A percentile compares a stretch with the other conserved stretches of the same genome.
These are phyloP conservation scores for Pezicula rhizophila DNA, from an alignment of 2,329 filamentous ascomycete species.

Conservation along the genomic window DNA sequence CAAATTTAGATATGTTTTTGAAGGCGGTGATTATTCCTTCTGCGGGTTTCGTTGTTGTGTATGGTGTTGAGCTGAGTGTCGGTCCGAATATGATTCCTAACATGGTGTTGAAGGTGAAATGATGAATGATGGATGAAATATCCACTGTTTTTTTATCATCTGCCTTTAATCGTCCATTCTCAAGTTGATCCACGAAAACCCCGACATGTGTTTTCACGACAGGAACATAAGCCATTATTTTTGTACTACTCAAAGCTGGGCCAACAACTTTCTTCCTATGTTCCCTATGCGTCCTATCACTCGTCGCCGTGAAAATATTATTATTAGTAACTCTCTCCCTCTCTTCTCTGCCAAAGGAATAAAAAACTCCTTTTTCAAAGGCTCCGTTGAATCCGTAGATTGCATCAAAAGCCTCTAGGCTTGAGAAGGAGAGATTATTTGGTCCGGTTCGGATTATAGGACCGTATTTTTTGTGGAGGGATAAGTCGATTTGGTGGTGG, in stretches of 20 bases:
- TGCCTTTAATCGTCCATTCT: background rate
- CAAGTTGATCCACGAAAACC: background rate
- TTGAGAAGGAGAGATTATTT: slow-evolving; percentile 24
- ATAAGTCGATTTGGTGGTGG: background rate
- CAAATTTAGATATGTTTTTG: background rate
- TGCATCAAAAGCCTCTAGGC: slow-evolving; percentile 36
- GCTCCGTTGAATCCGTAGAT: slow-evolving; percentile 38
- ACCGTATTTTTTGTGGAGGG: slow-evolving; percentile 7
- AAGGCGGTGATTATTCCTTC: background rate
- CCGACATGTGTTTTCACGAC: slow-evolving; percentile 1
- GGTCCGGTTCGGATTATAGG: slow-evolving; percentile 17
- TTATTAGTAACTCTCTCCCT: background rate
- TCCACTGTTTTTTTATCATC: background rate
- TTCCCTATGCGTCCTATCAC: slow-evolving; percentile 5
- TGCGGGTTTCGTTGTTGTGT: background rate
- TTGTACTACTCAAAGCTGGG: background rate
- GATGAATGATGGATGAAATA: slow-evolving; percentile 1
- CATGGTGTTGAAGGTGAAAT: slow-evolving; percentile 6
- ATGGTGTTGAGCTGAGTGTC: background rate
- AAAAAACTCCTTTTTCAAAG: slow-evolving; percentile 7
- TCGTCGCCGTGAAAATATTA: slow-evolving; percentile 3
- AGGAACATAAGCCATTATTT: background rate
- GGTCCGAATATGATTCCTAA: slow-evolving; percentile 4
- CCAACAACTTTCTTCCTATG: slow-evolving; percentile 5
- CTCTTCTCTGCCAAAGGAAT: slow-evolving; percentile 5